These are phyloP conservation scores for Aspergillus caelatus DNA, from an alignment of 2,329 filamentous ascomycete genomes.

Conservation along the genomic window DNA sequence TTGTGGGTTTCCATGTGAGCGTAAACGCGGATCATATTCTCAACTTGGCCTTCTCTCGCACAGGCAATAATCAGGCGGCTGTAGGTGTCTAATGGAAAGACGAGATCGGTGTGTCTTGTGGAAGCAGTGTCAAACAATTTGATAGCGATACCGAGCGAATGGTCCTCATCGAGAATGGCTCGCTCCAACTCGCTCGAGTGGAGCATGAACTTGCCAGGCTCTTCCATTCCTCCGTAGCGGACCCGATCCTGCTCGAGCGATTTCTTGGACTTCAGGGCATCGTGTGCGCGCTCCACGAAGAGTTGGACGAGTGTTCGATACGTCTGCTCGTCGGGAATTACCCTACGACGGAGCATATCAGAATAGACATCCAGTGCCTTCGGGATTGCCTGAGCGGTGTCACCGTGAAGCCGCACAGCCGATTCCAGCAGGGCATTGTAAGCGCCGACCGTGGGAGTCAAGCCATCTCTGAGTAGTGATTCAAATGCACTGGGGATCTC, in stretches of 20 bases:
- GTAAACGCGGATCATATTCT: constrained; percentile 88
- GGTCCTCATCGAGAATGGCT: constrained; percentile 82
- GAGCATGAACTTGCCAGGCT: constrained; percentile 83
- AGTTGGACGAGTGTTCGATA: constrained; percentile 86
- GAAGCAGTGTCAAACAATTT: constrained; percentile 81
- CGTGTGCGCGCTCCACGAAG: constrained; percentile 76
- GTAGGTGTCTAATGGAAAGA: constrained; percentile 81
- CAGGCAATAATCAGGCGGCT: constrained; percentile 84
- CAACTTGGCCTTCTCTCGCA: constrained; percentile 75
- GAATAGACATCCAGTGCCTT: constrained; percentile 94
- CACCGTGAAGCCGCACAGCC: constrained; percentile 77
- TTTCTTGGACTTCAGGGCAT: constrained; percentile 73
- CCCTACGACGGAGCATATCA: constrained; percentile 87
- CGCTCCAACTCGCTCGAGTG: constrained; percentile 85
- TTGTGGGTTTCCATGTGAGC: constrained; percentile 85
- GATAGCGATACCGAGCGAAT: constrained; percentile 81
- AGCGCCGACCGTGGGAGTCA: constrained; percentile 78
- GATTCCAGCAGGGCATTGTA: constrained; percentile 90
- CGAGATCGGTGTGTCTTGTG: constrained; percentile 59
- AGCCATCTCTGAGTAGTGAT: constrained; percentile 78
- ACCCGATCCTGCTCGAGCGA: constrained; percentile 77
- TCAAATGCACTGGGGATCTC: constrained; percentile 93
- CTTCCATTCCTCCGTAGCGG: constrained; percentile 83
- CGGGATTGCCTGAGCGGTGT: constrained; percentile 80
- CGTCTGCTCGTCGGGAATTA: constrained; percentile 79